Evolutionary conservation across 139 green algal genomes (phyloP).

Genomic region (Zygnema circumcarinatum): DNA sequence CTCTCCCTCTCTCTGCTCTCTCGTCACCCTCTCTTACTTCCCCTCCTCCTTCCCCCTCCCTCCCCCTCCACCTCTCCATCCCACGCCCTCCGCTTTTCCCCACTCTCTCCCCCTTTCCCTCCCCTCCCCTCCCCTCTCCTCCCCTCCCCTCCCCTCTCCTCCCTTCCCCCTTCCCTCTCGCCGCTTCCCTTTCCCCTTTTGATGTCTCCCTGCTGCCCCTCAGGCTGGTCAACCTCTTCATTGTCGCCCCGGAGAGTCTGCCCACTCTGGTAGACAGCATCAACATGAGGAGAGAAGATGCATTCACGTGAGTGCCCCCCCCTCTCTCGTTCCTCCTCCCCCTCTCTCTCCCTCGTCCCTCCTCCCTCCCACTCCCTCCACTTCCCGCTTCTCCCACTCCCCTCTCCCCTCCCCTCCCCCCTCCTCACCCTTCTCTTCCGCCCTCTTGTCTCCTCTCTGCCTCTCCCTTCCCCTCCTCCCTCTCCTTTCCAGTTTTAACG

Average conservation of each 20-base stretch:
- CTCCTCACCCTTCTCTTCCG: neutral
- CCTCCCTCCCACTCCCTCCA: neutral
- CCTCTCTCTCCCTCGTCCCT: neutral
- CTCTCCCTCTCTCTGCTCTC: neutral
- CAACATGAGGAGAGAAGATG: conserved; percentile 34
- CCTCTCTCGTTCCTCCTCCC: neutral
- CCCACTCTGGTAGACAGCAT: conserved; percentile 74
- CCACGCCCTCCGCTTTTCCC: neutral
- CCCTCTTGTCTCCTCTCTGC: neutral
- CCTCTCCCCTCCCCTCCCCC: neutral
- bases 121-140: neutral
- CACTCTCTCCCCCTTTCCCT: neutral
- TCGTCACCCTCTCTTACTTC: neutral
- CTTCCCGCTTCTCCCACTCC: neutral
- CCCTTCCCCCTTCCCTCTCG: neutral
- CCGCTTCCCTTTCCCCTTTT: neutral
- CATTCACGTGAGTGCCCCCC: neutral
- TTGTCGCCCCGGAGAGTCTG: conserved; percentile 80
- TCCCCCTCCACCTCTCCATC: neutral
- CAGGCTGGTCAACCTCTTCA: conserved; percentile 74
- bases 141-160: neutral
- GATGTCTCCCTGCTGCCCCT: no score
- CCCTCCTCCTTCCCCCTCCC: neutral
- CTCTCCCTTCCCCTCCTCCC: neutral
- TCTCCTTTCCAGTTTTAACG: neutral